Percentiles rank a stretch among this genome's conserved stretches.
Evolutionary conservation across 768 basidiomycete genomes (phyloP).

Genomic region (Macrolepiota albuminosa): DNA sequence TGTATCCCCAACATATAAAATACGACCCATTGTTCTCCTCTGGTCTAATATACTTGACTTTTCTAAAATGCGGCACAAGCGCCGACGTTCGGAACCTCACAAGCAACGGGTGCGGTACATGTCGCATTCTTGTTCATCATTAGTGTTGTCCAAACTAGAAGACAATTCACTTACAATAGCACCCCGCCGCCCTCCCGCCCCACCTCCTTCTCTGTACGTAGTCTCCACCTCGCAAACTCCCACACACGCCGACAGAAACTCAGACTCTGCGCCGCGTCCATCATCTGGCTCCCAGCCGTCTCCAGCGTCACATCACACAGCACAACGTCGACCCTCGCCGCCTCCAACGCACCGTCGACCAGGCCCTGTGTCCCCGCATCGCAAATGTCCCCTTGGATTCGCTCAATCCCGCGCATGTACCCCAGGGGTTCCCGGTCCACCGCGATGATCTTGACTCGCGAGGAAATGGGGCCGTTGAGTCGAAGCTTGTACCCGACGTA

Average conservation of each 20-base stretch:
- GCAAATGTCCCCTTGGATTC: slow-evolving; percentile 78
- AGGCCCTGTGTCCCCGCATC: slow-evolving; percentile 37
- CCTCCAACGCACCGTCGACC: slow-evolving; percentile 33
- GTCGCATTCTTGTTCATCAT: slow-evolving; percentile 58
- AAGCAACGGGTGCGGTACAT: slow-evolving; percentile 72
- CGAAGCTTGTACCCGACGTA: background rate
- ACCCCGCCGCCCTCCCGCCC: slow-evolving; percentile 43
- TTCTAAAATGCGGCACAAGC: slow-evolving; percentile 58
- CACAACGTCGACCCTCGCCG: slow-evolving; percentile 59
- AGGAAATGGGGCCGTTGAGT: background rate
- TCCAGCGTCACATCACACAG: slow-evolving; percentile 90
- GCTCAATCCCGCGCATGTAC: slow-evolving; percentile 68
- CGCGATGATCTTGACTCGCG: slow-evolving; percentile 47
- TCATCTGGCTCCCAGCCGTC: slow-evolving; percentile 58
- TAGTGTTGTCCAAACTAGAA: background rate
- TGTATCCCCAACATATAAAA: slow-evolving; percentile 5
- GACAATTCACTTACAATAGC: slow-evolving; percentile 44
- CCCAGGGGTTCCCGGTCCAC: slow-evolving; percentile 74
- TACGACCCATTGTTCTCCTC: background rate
- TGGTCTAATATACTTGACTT: slow-evolving; percentile 53
- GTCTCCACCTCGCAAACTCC: slow-evolving; percentile 52
- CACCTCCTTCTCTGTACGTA: slow-evolving; percentile 41
- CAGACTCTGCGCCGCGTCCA: slow-evolving; percentile 65
- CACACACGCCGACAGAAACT: slow-evolving; percentile 71
- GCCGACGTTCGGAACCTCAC: slow-evolving; percentile 51